Evolutionary conservation across 495 filamentous ascomycete species (phyloP).

Genomic region (Aspergillus sclerotioniger): DNA sequence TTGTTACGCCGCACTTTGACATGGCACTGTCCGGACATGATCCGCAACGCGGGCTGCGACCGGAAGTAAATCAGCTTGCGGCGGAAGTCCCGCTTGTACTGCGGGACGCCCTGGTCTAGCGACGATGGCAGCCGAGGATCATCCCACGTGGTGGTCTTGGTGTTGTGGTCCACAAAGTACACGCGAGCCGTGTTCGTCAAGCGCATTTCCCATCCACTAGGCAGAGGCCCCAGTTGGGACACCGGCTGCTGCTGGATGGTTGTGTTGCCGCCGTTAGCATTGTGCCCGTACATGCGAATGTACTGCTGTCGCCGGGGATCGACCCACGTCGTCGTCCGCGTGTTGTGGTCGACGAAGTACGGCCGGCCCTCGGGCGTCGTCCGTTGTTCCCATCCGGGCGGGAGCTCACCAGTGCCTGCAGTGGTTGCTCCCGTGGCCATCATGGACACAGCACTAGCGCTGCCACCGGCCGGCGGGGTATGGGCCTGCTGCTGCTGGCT

Average conservation of each 20-base stretch:
- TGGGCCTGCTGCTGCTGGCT: slow-evolving; percentile 52
- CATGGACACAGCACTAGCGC: slow-evolving; percentile 68
- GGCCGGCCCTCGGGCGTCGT: slow-evolving; percentile 90
- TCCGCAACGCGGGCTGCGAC: slow-evolving; percentile 93
- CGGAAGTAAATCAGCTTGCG: slow-evolving; percentile 99
- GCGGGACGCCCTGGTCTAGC: slow-evolving; percentile 95
- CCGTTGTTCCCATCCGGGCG: slow-evolving; percentile 93
- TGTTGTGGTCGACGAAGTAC: slow-evolving; percentile 99
- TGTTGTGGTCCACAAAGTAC: slow-evolving; percentile 99
- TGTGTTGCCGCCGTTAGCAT: slow-evolving; percentile 66
- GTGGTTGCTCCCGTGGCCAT: slow-evolving; percentile 94
- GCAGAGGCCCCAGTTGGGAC: slow-evolving; percentile 92
- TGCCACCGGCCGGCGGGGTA: slow-evolving; percentile 45
- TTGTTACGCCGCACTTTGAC: slow-evolving; percentile 95
- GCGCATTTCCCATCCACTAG: slow-evolving; percentile 99
- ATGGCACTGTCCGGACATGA: slow-evolving; percentile 93
- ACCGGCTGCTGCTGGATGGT: slow-evolving; percentile 97
- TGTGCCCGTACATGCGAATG: slow-evolving; percentile 93
- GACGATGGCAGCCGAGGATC: slow-evolving; percentile 94
- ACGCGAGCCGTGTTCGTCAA: slow-evolving; percentile 96
- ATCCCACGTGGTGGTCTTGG: slow-evolving; percentile 99
- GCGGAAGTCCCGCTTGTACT: slow-evolving; percentile 99
- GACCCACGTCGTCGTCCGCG: slow-evolving; percentile 98
- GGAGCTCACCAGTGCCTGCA: slow-evolving; percentile 91
- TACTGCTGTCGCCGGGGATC: slow-evolving; percentile 97